Evolutionary conservation across 2,329 filamentous ascomycete species (phyloP).

Genomic region (Knoxdaviesia proteae): DNA sequence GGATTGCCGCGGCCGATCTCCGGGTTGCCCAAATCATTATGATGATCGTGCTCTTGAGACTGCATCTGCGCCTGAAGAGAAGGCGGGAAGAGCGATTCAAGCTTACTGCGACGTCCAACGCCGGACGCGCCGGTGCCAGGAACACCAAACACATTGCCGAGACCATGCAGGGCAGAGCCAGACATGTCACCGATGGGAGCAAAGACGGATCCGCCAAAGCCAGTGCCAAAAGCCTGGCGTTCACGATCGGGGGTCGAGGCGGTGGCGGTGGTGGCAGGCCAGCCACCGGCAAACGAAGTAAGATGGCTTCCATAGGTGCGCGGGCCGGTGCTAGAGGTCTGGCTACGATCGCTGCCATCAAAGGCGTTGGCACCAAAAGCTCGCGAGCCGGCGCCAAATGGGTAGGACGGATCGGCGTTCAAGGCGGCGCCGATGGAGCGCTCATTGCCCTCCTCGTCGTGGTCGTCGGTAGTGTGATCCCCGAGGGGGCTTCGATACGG

Average conservation of each 20-base stretch:
- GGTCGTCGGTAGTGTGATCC: constrained; percentile 47
- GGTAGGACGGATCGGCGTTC: neutral
- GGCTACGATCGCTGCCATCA: constrained; percentile 71
- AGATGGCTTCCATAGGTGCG: constrained; percentile 42
- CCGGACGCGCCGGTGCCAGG: constrained; percentile 29
- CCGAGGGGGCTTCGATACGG: constrained; percentile 82
- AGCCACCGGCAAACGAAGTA: constrained; percentile 27
- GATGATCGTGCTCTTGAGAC: constrained; percentile 37
- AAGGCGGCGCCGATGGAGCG: constrained; percentile 23
- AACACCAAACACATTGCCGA: constrained; percentile 52
- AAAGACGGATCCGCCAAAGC: constrained; percentile 65
- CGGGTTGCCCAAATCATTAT: constrained; percentile 27
- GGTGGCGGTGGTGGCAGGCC: constrained; percentile 32
- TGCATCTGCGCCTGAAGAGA: constrained; percentile 89
- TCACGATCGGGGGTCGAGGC: constrained; percentile 49
- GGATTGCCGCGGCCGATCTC: constrained; percentile 41
- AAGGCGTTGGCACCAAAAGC: constrained; percentile 29
- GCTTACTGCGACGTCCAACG: constrained; percentile 57
- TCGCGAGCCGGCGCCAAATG: constrained; percentile 32
- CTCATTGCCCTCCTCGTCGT: constrained; percentile 29
- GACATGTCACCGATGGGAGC: constrained; percentile 59
- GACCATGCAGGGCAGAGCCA: constrained; percentile 46
- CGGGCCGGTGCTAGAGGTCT: constrained; percentile 72
- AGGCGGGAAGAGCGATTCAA: constrained; percentile 70
- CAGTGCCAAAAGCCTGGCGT: constrained; percentile 29